Evolutionary conservation across 129 eudicot genomes (phyloP).

Genomic region (Artemisia argyi): DNA sequence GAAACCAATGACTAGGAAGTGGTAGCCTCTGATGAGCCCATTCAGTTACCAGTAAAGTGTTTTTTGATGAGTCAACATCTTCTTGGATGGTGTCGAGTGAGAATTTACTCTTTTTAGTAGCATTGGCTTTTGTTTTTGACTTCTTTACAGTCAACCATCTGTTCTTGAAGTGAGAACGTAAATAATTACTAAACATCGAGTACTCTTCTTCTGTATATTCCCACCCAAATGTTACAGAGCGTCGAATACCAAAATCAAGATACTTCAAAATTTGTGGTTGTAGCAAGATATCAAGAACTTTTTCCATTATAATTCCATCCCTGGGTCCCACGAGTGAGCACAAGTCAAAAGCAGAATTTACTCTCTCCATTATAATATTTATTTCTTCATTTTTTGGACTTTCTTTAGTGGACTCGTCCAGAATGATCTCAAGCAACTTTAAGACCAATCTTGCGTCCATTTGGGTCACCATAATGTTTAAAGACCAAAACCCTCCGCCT

Average conservation of each 20-base stretch:
- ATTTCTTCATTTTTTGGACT: constrained; percentile 5
- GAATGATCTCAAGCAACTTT: constrained; percentile 50
- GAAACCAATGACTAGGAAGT: constrained; percentile 87
- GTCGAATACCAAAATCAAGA: constrained; percentile 51
- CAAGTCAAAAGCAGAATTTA: constrained; percentile 55
- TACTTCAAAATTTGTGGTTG: constrained; percentile 56
- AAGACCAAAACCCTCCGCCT: constrained; percentile 93
- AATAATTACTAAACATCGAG: constrained; percentile 40
- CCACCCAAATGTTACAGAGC: constrained; percentile 46
- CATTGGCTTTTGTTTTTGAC: constrained; percentile 35
- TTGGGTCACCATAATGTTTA: constrained; percentile 57
- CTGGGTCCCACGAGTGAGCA: constrained; percentile 64
- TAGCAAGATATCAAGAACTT: constrained; percentile 51
- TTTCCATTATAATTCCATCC: constrained; percentile 49
- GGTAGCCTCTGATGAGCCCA: constrained; percentile 94
- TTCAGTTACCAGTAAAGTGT: constrained; percentile 53
- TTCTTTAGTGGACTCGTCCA: constrained; percentile 20
- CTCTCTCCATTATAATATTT: constrained; percentile 29
- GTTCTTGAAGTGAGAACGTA: constrained; percentile 67
- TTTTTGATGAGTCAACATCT: constrained; percentile 43
- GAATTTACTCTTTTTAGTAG: constrained; percentile 34
- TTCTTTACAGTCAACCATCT: constrained; percentile 74
- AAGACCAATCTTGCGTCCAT: constrained; percentile 65
- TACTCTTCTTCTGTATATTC: constrained; percentile 60
- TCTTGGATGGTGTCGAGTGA: constrained; percentile 78